Base-by-base conservation (phyloP, 805 yeast genomes). In the Metschnikowia similis region DNA sequence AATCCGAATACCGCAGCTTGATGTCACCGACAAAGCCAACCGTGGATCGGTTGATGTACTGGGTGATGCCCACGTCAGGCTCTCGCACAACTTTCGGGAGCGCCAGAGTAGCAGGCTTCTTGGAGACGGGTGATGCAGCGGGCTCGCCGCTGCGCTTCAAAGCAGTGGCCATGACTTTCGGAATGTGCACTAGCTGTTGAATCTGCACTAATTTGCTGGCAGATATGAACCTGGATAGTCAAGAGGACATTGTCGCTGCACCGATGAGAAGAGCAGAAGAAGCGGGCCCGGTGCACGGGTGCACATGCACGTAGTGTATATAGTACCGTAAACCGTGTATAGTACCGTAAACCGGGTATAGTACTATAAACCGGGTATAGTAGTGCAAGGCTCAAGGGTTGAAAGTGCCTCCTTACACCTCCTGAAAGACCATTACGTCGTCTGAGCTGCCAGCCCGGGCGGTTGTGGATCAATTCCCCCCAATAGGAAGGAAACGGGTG, bases 1-100 rank as follows among this genome's bases (percentile, higher is more conserved):
- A 94, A 65, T 94, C 99, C 10, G 96, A 85, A 67, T 90, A 91
- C 53, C 97, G 75, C 62, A 88, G 96, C 66, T 94, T 94, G 59
- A 94, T 74, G 11, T 79, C 76, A 2, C 98, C 99, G 14, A 66
- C 65, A 55, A 94, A 89, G 3, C 97, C 96, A 2, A 61, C 62
- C 35, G 62, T 50, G 27, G 50, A 51, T 8, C 74, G 66, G 43
- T 82, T 80, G 34, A 89, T 68, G 59, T 72, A 91, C 46, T 81
- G 80, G 1, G 89, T 83, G 55, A 94, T 92, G 6, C 99, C 99
- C 8, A 94, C 99, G 64, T 90, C 95, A 2, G 56, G 35, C 63
- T 91, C 97, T 47, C 75, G 77, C 43, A 86, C 77, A 8, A 86
- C 42, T 35, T 55, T 55, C 39, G 47, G 44, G 1, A 41, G 34